A percentile compares a stretch with the other conserved stretches of the same genome.
These are phyloP conservation scores for Magnolia officinalis DNA, from an alignment of 164 flowering plant genomes.

Conservation along the genomic window DNA sequence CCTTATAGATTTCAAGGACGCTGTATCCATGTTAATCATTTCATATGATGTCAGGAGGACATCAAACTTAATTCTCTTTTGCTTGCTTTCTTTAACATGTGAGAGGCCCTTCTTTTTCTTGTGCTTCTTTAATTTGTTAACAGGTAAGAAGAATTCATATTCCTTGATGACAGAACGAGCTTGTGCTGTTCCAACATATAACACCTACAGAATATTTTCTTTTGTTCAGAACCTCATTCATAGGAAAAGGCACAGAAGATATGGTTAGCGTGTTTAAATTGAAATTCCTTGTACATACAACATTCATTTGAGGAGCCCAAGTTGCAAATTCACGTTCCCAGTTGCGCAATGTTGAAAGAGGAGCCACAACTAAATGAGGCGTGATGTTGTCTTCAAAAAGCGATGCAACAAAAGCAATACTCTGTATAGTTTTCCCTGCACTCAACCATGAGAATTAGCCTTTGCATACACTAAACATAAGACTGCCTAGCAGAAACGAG, in stretches of 20 bases:
- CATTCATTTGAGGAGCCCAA: conserved; percentile 99
- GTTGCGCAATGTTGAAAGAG: conserved; percentile 91
- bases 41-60: conserved; percentile 96
- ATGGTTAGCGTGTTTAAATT: too few relatives aligned
- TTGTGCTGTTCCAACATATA: conserved; percentile 85
- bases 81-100: conserved; percentile 61
- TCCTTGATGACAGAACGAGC: conserved; percentile 81
- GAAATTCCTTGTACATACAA: conserved; percentile 52
- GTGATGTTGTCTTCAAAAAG: conserved; percentile 55
- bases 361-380: conserved; percentile 93
- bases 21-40: conserved; percentile 81
- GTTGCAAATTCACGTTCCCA: conserved; percentile 99
- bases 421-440: conserved; percentile 97
- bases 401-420: conserved; percentile 94
- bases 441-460: conserved; percentile 11
- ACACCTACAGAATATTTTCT: conserved; percentile 51
- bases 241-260: background rate
- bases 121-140: conserved; percentile 46
- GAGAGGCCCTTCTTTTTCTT: conserved; percentile 80
- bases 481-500: background rate
- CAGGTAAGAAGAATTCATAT: conserved; percentile 75
- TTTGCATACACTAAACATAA: background rate
- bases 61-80: conserved; percentile 89
- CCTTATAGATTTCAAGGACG: conserved; percentile 73
- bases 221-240: conserved; percentile 2